phyloP scores from a whole-genome alignment of 352 stramenopile genomes.

The Globisporangium okanoganense region DNA sequence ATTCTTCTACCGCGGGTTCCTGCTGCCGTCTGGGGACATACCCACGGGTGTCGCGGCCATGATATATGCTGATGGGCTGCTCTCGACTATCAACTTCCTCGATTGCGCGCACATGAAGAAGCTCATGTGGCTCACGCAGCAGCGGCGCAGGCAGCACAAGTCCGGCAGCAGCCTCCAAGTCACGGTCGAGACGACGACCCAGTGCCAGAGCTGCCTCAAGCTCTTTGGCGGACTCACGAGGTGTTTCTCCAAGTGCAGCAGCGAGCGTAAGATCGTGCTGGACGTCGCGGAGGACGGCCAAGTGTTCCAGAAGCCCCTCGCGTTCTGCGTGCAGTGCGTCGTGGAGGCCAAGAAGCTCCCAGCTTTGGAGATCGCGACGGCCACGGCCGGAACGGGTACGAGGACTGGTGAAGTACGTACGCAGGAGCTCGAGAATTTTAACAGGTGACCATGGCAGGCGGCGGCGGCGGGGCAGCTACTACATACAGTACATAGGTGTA shows the following conservation, averaged over 20 bases:
- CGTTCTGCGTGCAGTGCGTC: slow-evolving; percentile 46
- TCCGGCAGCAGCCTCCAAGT: background rate
- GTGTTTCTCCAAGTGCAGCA: background rate
- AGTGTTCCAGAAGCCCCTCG: slow-evolving; percentile 18
- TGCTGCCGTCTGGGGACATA: slow-evolving; percentile 35
- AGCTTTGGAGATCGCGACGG: slow-evolving; percentile 38
- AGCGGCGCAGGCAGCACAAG: slow-evolving; percentile 3
- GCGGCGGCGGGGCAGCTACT: too few relatives aligned
- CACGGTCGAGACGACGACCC: background rate
- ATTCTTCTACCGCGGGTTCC: slow-evolving; percentile 45
- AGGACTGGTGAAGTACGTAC: too few relatives aligned
- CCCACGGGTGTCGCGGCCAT: slow-evolving; percentile 28
- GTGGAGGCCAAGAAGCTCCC: slow-evolving; percentile 46
- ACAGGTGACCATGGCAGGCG: too few relatives aligned
- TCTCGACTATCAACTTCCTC: slow-evolving; percentile 35
- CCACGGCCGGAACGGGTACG: too few relatives aligned
- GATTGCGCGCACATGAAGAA: slow-evolving; percentile 67
- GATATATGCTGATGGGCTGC: slow-evolving; percentile 31
- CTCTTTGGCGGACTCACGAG: background rate
- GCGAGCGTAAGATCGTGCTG: slow-evolving; percentile 18
- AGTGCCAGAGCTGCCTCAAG: background rate
- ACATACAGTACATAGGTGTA: too few relatives aligned
- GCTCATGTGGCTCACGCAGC: slow-evolving; percentile 50
- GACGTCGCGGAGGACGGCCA: slow-evolving; percentile 24
- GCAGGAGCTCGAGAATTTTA: too few relatives aligned